Percentiles rank a stretch among this genome's conserved stretches.
phyloP scores from a whole-genome alignment of 108 stramenopile species.

The Pseudonitzschia multistriata region DNA sequence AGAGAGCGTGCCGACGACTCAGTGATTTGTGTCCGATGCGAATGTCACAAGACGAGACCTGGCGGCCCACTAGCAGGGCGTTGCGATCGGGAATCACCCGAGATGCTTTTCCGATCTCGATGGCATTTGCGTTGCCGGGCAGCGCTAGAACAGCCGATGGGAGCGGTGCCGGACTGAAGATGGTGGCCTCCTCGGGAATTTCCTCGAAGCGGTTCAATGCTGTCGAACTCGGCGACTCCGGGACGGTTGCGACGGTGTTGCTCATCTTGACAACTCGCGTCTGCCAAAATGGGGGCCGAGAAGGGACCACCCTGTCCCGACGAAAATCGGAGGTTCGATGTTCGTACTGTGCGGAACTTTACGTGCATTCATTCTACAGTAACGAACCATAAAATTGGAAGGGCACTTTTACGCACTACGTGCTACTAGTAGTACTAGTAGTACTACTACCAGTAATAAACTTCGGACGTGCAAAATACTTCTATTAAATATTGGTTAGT shows the following conservation, averaged over 20 bases:
- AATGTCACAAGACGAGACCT: conserved; percentile 55
- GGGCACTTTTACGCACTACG: too few relatives aligned
- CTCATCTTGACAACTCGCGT: neutral
- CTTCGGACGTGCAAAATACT: too few relatives aligned
- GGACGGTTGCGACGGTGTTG: neutral
- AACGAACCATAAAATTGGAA: too few relatives aligned
- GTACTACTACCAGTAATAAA: too few relatives aligned
- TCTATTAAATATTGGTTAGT: too few relatives aligned
- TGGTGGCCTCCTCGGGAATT: conserved; percentile 9
- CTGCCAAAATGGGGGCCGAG: neutral
- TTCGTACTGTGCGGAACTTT: too few relatives aligned
- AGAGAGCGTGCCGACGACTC: conserved; percentile 57
- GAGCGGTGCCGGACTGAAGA: neutral
- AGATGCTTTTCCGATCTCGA: conserved; percentile 13
- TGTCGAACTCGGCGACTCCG: neutral
- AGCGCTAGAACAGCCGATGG: conserved; percentile 8
- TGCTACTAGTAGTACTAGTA: too few relatives aligned
- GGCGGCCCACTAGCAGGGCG: conserved; percentile 51
- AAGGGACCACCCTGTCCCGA: neutral
- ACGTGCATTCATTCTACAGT: too few relatives aligned
- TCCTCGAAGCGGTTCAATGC: neutral
- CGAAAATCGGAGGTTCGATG: too few relatives aligned
- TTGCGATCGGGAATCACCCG: conserved; percentile 15
- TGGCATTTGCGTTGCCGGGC: neutral
- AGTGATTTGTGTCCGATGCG: conserved; percentile 63